These are phyloP conservation scores for Coemansia sp. DNA, from an alignment of 192 early-diverging fungal genomes.

Conservation along the genomic window DNA sequence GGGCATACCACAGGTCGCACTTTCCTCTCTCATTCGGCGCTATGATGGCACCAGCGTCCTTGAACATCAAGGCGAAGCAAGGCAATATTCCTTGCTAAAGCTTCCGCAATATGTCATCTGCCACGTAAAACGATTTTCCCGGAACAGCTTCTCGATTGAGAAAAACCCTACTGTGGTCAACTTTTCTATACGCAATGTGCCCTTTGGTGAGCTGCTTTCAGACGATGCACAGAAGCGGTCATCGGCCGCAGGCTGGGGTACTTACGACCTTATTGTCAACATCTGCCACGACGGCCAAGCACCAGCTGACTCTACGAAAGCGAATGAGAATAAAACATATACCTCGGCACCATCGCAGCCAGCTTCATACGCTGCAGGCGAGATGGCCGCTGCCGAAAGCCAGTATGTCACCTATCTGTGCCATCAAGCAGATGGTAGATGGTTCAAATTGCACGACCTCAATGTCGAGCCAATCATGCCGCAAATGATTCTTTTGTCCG, in stretches of 20 bases:
- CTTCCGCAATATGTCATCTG: conserved; percentile 88
- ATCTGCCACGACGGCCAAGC: conserved; percentile 86
- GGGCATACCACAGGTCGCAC: conserved; percentile 85
- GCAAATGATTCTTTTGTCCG: conserved; percentile 91
- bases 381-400: conserved; percentile 57
- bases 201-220: conserved; percentile 70
- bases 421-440: conserved; percentile 77
- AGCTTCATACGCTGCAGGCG: conserved; percentile 11
- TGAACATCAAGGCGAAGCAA: conserved; percentile 57
- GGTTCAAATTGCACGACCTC: conserved; percentile 95
- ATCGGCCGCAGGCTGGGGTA: conserved; percentile 22
- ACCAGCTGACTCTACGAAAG: not conserved
- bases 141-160: conserved; percentile 78
- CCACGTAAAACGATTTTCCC: conserved; percentile 87
- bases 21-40: conserved; percentile 77
- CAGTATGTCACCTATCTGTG: conserved; percentile 83
- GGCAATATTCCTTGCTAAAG: conserved; percentile 69
- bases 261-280: conserved; percentile 87
- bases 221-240: conserved; percentile 40
- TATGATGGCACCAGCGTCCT: conserved; percentile 73
- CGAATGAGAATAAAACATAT: not conserved
- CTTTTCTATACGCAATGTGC: conserved; percentile 83
- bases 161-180: conserved; percentile 98
- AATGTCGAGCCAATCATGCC: conserved; percentile 89
- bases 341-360: not conserved